Percentiles rank a stretch among this genome's conserved stretches.
Evolutionary conservation across 345 rosid genomes (phyloP).

Genomic region (Pistacia atlantica): DNA sequence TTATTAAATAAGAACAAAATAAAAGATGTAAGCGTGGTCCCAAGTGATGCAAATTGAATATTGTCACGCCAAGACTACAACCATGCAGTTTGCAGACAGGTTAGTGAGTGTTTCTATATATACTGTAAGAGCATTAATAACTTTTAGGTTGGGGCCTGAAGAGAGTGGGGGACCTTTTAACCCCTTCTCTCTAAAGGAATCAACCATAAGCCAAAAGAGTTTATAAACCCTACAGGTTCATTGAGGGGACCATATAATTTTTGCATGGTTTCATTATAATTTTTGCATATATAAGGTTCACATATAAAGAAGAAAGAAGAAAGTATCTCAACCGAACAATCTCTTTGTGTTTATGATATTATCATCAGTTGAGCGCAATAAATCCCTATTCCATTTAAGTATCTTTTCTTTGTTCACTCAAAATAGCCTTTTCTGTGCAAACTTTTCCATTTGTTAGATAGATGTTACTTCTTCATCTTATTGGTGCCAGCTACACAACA

Average conservation of each 20-base stretch:
- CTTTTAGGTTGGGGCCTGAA: constrained; percentile 40
- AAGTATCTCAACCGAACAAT: constrained; percentile 14
- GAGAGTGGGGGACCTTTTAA: constrained; percentile 38
- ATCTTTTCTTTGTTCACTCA: constrained; percentile 27
- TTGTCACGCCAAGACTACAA: constrained; percentile 44
- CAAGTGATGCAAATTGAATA: constrained; percentile 46
- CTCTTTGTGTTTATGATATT: constrained; percentile 3
- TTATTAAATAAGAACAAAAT: constrained; percentile 1
- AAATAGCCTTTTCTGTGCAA: constrained; percentile 29
- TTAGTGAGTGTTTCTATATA: constrained; percentile 37
- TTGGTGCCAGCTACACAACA: constrained; percentile 43
- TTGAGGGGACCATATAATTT: constrained; percentile 40
- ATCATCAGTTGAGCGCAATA: constrained; percentile 21
- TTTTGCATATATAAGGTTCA: constrained; percentile 18
- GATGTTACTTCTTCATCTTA: constrained; percentile 27
- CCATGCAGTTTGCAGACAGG: constrained; percentile 36
- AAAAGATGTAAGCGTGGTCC: constrained; percentile 43
- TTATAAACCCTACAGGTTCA: constrained; percentile 14
- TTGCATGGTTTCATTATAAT: constrained; percentile 23
- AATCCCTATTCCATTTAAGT: constrained; percentile 29
- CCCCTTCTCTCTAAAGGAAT: constrained; percentile 25
- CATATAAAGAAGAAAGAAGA: constrained; percentile 6
- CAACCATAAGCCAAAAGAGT: constrained; percentile 26
- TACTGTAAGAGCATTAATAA: constrained; percentile 43
- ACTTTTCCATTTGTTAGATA: constrained; percentile 37